Base-by-base conservation (phyloP, 2,329 filamentous ascomycete genomes). In the Trichoderma brevicompactum region DNA sequence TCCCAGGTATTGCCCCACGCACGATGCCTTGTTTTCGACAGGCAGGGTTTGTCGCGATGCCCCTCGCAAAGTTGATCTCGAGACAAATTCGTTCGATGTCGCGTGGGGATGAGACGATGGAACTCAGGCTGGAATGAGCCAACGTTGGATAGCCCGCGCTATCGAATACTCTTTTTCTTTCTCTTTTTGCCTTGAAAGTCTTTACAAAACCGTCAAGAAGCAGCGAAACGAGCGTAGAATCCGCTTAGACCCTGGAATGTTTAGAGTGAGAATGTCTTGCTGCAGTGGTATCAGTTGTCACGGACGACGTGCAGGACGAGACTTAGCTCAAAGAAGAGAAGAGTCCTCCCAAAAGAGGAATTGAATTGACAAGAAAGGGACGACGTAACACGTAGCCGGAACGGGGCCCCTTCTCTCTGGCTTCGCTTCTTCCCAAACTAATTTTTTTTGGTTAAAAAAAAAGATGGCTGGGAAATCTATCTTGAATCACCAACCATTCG, bases 321-420 rank as follows among this genome's bases (percentile, higher is more conserved):
- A 66, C 65, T 66, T 66, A 46, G 52, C 65, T 64, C 59, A 64
- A 63, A 64, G 65, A 52, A 58, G 52, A 44, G 53, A 50, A 56
- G 23, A 46, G 19, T n/a, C 17, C 23, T 40, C 43, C 61, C 50
- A 65, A 58, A 65, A 41, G 54, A 55, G 56, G 50, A 48, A 65
- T 23, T 44, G 56, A 23, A 40, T 48, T 53, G 43, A 44, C 28
- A 54, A 46, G 44, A 32, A n/a, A 23, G 38, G 40, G 40, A 44
- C 59, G 34, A 50, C 49, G 58, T 50, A 64, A 60, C 38, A 52
- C 63, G 44, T 53, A 48, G 17, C 54, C 19, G 43, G 23, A 58
- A 49, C 38, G 19, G 41, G 41, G 32, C 6, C n/a, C 41, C 13
- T 54, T 28, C 32, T 64, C n/a, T 52, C n/a, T 43, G 44, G 23